These are phyloP conservation scores for Ogataea henricii DNA, from an alignment of 805 yeast genomes.

Conservation along the genomic window DNA sequence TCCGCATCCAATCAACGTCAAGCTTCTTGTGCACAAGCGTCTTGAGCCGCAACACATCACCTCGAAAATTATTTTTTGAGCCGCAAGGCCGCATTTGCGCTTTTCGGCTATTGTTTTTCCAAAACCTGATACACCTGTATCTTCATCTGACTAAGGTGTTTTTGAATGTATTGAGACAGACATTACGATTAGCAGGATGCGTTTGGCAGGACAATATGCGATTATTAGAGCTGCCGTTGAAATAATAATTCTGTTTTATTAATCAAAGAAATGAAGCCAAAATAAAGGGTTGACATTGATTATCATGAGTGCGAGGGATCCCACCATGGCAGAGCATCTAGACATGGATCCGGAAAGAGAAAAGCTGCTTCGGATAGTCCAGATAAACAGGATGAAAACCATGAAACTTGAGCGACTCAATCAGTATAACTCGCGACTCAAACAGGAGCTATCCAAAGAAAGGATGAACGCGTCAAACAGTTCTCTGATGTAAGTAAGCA, in stretches of 20 bases:
- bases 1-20: too few relatives aligned
- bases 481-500: conserved; percentile 38
- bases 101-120: conserved; percentile 8
- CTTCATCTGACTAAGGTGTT: background rate
- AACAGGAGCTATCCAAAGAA: conserved; percentile 52
- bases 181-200: background rate
- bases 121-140: conserved; percentile 18
- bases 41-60: background rate
- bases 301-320: conserved; percentile 7
- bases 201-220: background rate
- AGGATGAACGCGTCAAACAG: conserved; percentile 68
- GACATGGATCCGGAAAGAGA: conserved; percentile 25
- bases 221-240: background rate
- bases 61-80: background rate
- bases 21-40: conserved; percentile 15
- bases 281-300: background rate
- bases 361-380: conserved; percentile 33
- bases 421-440: conserved; percentile 56
- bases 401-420: conserved; percentile 62
- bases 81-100: conserved; percentile 3
- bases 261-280: background rate
- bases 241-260: too few relatives aligned
- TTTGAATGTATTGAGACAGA: background rate
- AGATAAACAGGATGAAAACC: conserved; percentile 44
- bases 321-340: background rate